These are phyloP conservation scores for Paecilomyces formosus DNA, from an alignment of 2,329 filamentous ascomycete species.

Conservation along the genomic window DNA sequence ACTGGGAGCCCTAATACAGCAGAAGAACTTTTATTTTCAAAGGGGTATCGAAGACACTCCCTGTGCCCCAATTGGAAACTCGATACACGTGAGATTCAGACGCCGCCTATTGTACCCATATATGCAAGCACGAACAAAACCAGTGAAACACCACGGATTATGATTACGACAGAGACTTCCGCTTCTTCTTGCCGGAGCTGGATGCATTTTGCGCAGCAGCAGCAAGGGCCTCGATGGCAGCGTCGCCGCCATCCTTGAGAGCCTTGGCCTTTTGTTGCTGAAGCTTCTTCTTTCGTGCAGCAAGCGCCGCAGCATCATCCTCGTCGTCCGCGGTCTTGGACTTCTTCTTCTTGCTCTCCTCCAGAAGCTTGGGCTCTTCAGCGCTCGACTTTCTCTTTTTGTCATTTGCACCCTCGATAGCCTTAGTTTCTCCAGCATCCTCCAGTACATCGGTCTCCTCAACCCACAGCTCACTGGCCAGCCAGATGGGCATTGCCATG, in stretches of 20 bases:
- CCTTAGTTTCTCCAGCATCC: slow-evolving; percentile 26
- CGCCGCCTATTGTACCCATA: slow-evolving; percentile 23
- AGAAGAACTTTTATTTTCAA: slow-evolving; percentile 12
- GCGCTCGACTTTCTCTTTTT: slow-evolving; percentile 48
- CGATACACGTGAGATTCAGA: slow-evolving; percentile 24
- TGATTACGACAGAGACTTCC: slow-evolving; percentile 29
- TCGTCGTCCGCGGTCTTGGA: slow-evolving; percentile 32
- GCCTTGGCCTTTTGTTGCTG: slow-evolving; percentile 44
- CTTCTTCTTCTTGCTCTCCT: slow-evolving; percentile 32
- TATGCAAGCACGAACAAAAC: slow-evolving; percentile 13
- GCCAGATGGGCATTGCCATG: slow-evolving; percentile 85
- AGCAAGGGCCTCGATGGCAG: slow-evolving; percentile 15
- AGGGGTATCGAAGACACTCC: slow-evolving; percentile 18
- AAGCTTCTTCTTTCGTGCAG: slow-evolving; percentile 41
- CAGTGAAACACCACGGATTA: slow-evolving; percentile 19
- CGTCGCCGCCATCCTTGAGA: slow-evolving; percentile 34
- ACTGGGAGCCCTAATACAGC: background rate
- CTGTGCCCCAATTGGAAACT: slow-evolving; percentile 14
- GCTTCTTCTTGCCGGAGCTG: slow-evolving; percentile 28
- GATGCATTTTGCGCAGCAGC: slow-evolving; percentile 9
- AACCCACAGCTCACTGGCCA: slow-evolving; percentile 85
- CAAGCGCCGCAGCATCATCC: slow-evolving; percentile 24
- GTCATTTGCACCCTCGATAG: slow-evolving; percentile 34
- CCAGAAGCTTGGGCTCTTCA: slow-evolving; percentile 22
- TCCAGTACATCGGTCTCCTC: slow-evolving; percentile 67